phyloP scores from a whole-genome alignment of 108 stramenopile species.

The Aureococcus anophagefferens region DNA sequence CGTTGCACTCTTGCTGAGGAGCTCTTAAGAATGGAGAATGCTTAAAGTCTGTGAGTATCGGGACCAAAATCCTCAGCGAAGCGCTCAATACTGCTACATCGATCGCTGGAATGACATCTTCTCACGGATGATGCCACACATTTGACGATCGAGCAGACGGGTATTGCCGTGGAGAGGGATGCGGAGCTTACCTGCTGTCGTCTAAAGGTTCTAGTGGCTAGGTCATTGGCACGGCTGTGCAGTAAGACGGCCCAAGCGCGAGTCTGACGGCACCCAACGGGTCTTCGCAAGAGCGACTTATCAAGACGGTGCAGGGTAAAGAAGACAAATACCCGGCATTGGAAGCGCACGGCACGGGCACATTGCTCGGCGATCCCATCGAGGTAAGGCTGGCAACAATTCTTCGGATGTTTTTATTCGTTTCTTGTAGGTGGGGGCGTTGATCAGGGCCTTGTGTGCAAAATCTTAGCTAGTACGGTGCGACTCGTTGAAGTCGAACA shows the following conservation, averaged over 20 bases:
- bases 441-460: background rate
- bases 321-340: background rate
- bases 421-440: background rate
- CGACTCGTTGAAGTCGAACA: background rate
- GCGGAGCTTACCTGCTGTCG: too few relatives aligned
- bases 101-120: too few relatives aligned
- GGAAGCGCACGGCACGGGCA: constrained; percentile 43
- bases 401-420: too few relatives aligned
- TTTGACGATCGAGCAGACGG: constrained; percentile 12
- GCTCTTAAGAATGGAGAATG: too few relatives aligned
- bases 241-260: constrained; percentile 40
- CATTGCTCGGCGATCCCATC: constrained; percentile 40
- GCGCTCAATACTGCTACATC: too few relatives aligned
- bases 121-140: constrained; percentile 31
- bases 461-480: background rate
- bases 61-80: too few relatives aligned
- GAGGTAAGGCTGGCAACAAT: constrained; percentile 13
- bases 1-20: too few relatives aligned
- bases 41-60: too few relatives aligned
- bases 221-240: constrained; percentile 23
- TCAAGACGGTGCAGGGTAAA: constrained; percentile 5
- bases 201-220: too few relatives aligned
- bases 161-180: constrained; percentile 13
- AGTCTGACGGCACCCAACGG: constrained; percentile 44
- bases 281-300: constrained; percentile 21